Evolutionary conservation across 306 rosid genomes (phyloP), one percentile per base, ranked within the genome.

Genomic region (Cicer chorassanicum): DNA sequence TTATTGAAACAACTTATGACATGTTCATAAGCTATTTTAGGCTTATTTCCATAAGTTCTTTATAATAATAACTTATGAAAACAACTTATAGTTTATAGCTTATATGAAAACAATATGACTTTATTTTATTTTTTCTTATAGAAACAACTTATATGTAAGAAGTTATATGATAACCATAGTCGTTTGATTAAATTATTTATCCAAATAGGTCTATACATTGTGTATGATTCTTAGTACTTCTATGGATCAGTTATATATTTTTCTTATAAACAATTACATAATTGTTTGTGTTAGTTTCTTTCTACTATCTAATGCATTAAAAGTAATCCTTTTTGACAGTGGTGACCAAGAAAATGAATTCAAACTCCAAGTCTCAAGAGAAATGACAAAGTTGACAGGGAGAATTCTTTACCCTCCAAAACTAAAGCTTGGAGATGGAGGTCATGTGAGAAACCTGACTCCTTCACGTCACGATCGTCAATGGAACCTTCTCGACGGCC

Each of bases 361-460:
- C 90, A 85, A 84, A 53, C 92, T 95, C 74, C 82, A 89, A 16
- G 90, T 95, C 15, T 95, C 98, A 1, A 83, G 86, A 62, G 99
- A 90, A 77, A 95, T 95, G 99, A 95, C 98, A 4, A 73, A 71
- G 78, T 81, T 95, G 76, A 86, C 80, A 7, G 99, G 99, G 16
- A 84, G 99, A 84, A 85, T 95, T 78, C 97, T 95, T 73, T 91
- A 82, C 78, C 99, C 99, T 76, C 99, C 99, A 4, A 92, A 90
- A 79, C 89, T 95, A 50, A 95, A 89, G 85, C 97, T 95, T 64
- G 99, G 99, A 12, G 89, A 92, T 4, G 92, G 97, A 57, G 99
- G 99, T 57, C 93, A 86, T 65, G 83, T 89, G 48, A 85, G 90
- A 43, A 92, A 92, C 73, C 82, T 95, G 10, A 77, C 77, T 76